Conservation (phyloP, 2,329 filamentous ascomycete species). For the Fusarium caatingaense region DNA sequence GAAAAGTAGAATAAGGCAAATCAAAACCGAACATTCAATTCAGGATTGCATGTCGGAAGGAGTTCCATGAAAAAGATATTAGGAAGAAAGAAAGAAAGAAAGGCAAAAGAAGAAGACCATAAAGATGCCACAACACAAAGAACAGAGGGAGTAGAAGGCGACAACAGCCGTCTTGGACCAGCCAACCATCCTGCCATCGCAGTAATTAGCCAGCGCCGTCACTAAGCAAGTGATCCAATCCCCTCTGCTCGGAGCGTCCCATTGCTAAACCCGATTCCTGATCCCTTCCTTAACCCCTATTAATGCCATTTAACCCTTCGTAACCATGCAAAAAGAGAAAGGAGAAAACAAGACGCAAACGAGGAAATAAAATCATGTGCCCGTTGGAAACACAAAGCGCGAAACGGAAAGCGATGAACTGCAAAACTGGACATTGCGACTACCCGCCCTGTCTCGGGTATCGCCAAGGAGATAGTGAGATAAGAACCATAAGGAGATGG, state of each 20-base stretch:
- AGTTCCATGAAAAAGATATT: slow-evolving; percentile 47
- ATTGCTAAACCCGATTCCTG: slow-evolving; percentile 46
- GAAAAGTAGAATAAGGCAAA: slow-evolving; percentile 23
- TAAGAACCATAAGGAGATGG: slow-evolving; percentile 44
- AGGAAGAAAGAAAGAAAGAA: slow-evolving; percentile 11
- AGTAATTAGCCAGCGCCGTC: slow-evolving; percentile 59
- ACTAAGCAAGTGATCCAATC: slow-evolving; percentile 48
- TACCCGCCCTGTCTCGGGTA: slow-evolving; percentile 54
- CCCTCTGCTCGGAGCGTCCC: slow-evolving; percentile 44
- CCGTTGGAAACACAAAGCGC: slow-evolving; percentile 37
- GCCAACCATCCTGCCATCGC: slow-evolving; percentile 58
- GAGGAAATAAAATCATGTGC: slow-evolving; percentile 25
- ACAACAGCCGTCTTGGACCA: slow-evolving; percentile 62
- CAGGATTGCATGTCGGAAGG: slow-evolving; percentile 18
- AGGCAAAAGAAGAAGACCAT: slow-evolving; percentile 39
- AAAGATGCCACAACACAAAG: slow-evolving; percentile 54
- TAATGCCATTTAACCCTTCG: slow-evolving; percentile 45
- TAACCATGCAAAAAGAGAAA: slow-evolving; percentile 36
- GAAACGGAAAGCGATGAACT: slow-evolving; percentile 19
- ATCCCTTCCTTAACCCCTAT: slow-evolving; percentile 45
- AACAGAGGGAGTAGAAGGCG: slow-evolving; percentile 56
- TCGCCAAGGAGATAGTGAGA: slow-evolving; percentile 49
- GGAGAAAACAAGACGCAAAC: slow-evolving; percentile 15
- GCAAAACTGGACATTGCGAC: slow-evolving; percentile 43
- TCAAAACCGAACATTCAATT: slow-evolving; percentile 35